Percentiles rank a stretch among this genome's conserved stretches.
These are phyloP conservation scores for Tylopilus sp. DNA, from an alignment of 1,284 basidiomycete species.

Conservation along the genomic window DNA sequence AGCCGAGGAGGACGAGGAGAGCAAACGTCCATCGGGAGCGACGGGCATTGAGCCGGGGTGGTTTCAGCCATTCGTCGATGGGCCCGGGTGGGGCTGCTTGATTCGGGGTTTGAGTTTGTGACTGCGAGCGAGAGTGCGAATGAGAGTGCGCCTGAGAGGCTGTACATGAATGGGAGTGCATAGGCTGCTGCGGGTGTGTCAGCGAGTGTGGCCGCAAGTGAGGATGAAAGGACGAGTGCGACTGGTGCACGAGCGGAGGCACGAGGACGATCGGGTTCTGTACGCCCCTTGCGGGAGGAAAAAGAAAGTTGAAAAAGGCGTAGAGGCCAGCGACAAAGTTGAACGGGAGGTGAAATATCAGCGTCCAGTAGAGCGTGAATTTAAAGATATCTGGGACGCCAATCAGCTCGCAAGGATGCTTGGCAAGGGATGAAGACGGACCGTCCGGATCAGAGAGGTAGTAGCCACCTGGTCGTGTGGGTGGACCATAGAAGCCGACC, in stretches of 20 bases:
- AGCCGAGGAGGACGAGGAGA: constrained; percentile 68
- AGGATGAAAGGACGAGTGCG: too few relatives aligned
- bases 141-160: not conserved
- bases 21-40: constrained; percentile 69
- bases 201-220: not conserved
- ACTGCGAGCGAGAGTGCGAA: constrained; percentile 6
- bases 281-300: constrained; percentile 50
- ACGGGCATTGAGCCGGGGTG: constrained; percentile 51
- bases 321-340: constrained; percentile 73
- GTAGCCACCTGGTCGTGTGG: constrained; percentile 51
- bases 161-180: not conserved
- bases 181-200: not conserved
- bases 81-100: not conserved
- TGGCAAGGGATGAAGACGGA: constrained; percentile 24
- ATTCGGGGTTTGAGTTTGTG: not conserved
- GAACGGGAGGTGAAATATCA: constrained; percentile 74
- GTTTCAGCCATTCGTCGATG: constrained; percentile 27
- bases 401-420: not conserved
- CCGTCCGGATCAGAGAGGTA: constrained; percentile 57
- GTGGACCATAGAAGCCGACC: constrained; percentile 48
- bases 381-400: constrained; percentile 72
- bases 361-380: constrained; percentile 86
- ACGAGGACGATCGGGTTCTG: constrained; percentile 16
- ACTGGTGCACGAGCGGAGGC: constrained; percentile 11
- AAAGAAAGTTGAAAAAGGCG: constrained; percentile 73